Conservation (phyloP, 768 basidiomycete genomes). For the Kwoniella heveanensis region DNA sequence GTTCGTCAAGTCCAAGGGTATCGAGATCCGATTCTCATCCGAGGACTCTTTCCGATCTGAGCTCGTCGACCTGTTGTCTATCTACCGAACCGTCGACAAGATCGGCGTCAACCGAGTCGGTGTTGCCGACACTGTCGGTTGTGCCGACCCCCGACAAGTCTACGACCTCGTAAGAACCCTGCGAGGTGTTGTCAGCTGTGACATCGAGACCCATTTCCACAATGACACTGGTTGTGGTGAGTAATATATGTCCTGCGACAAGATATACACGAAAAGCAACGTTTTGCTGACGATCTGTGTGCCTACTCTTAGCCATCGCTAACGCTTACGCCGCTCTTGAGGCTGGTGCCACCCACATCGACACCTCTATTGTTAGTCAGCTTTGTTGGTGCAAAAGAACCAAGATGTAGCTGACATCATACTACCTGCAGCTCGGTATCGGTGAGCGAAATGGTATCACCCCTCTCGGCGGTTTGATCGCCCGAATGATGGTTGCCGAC, state of each 20-base stretch:
- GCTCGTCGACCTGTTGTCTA: conserved; percentile 94
- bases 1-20: conserved; percentile 98
- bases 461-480: conserved; percentile 92
- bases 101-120: conserved; percentile 98
- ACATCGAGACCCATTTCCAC: conserved; percentile 97
- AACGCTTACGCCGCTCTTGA: conserved; percentile 98
- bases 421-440: conserved; percentile 74
- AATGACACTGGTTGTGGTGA: conserved; percentile 91
- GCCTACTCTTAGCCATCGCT: conserved; percentile 74
- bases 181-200: conserved; percentile 92
- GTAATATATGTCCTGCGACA: conserved; percentile 51
- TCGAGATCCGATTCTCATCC: conserved; percentile 98
- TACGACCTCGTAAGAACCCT: conserved; percentile 97
- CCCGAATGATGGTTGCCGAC: conserved; percentile 90
- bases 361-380: conserved; percentile 66
- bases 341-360: conserved; percentile 98
- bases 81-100: conserved; percentile 99
- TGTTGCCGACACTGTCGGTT: conserved; percentile 98
- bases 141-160: conserved; percentile 96
- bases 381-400: background rate
- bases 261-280: background rate
- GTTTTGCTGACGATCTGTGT: background rate
- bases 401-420: background rate
- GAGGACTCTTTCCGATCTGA: conserved; percentile 99
- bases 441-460: conserved; percentile 99